Percentiles rank a stretch among this genome's conserved stretches.
Conservation (phyloP, 2,329 filamentous ascomycete genomes). For the Phialocephala subalpina region DNA sequence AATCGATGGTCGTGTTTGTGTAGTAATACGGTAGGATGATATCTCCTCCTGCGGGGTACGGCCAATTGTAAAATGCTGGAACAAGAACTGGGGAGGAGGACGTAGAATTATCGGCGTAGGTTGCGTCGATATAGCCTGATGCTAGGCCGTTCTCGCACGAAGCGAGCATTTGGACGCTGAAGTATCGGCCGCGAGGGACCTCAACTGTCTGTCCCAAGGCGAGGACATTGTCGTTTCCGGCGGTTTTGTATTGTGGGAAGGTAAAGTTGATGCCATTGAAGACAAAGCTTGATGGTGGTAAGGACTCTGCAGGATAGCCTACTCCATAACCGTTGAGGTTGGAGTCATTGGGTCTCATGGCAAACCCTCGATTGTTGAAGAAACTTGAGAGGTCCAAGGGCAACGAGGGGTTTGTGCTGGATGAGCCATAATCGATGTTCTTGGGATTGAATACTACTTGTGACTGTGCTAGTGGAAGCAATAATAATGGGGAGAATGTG, state of each 20-base stretch:
- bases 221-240: slow-evolving; percentile 5
- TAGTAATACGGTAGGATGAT: slow-evolving; percentile 6
- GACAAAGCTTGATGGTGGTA: neutral
- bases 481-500: neutral
- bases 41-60: neutral
- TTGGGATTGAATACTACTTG: slow-evolving; percentile 7
- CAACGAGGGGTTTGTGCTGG: neutral
- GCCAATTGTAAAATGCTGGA: slow-evolving; percentile 1
- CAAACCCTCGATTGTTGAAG: slow-evolving; percentile 3
- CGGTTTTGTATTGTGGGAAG: neutral
- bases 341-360: neutral
- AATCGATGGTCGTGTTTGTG: slow-evolving; percentile 1
- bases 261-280: slow-evolving; percentile 4
- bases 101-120: neutral
- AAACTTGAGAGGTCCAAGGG: neutral
- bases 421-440: neutral
- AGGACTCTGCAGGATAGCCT: neutral
- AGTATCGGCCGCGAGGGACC: neutral
- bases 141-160: neutral
- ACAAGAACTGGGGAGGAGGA: neutral
- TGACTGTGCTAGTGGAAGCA: neutral
- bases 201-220: neutral
- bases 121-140: neutral
- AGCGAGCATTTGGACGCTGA: slow-evolving; percentile 4
- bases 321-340: neutral